Base-by-base conservation (phyloP, 1,284 basidiomycete species). In the Lignosus rhinocerotis region DNA sequence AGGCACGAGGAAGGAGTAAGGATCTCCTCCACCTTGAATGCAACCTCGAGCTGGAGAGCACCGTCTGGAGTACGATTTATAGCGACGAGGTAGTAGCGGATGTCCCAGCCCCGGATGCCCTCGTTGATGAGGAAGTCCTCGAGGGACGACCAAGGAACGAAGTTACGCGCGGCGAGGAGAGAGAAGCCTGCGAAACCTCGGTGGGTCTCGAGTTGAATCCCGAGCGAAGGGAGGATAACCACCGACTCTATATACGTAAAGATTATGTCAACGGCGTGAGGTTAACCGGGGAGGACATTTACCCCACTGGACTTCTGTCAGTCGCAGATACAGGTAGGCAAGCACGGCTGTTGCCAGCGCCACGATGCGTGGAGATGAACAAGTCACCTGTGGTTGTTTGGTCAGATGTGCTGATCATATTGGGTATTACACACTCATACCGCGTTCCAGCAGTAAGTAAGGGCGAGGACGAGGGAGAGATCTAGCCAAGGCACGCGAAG, bases 51-150 rank as follows among this genome's bases (percentile, higher is more conserved):
- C 4, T 68, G 67, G 32, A 76, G 64, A 0, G 69, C 58, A 30
- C 69, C 73, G 21, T 69, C 60, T 34, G 59, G 62, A 14, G 71
- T 68, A 11, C 72, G 66, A 17, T 74, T 72, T 21, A 90, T 67
- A 16, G 79, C 78, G 3, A 80, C 84, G 10, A 91, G 73, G 67
- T 90, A 91, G 66, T 83, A 89, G 14, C 83, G 79, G 16, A 91
- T 79, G 66, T 87, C 76, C 89, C 89, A 92, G 52, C 87, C 73
- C 9, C 72, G 77, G 16, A 92, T 71, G 2, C 84, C 90, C 69
- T 92, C 90, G 65, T 91, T 88, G 53, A 92, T 86, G 36, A 91
- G 66, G 38, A 89, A 76, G 60, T 90, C 87, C 48, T 80, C 76
- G 31, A 92, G 71, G 2, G 70, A 66, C 1, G 76, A 68, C 33